phyloP scores from a whole-genome alignment of 441 rosid genomes.

The Francoa sonchifolia region DNA sequence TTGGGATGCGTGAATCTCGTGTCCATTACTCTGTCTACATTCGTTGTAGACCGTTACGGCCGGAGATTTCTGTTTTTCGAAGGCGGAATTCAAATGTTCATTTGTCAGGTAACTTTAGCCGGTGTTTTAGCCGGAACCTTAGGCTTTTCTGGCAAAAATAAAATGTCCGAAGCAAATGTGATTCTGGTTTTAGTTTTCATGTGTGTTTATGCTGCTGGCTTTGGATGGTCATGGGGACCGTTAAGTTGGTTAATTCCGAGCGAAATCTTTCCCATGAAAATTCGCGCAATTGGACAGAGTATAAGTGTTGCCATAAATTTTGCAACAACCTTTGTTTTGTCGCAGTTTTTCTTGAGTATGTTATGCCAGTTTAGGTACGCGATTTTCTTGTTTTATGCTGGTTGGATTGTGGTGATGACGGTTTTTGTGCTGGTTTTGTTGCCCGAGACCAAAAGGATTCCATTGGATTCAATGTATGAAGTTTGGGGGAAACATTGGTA shows the following conservation, averaged over 20 bases:
- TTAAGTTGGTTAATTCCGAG: slow-evolving; percentile 68
- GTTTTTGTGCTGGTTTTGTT: slow-evolving; percentile 39
- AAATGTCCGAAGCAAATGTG: slow-evolving; percentile 34
- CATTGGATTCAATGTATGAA: slow-evolving; percentile 46
- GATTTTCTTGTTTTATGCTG: slow-evolving; percentile 61
- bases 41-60: slow-evolving; percentile 57
- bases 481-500: slow-evolving; percentile 78
- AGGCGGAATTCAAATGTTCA: slow-evolving; percentile 56
- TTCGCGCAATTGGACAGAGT: slow-evolving; percentile 70
- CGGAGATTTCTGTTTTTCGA: slow-evolving; percentile 50
- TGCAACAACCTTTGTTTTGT: slow-evolving; percentile 43
- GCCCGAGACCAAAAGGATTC: slow-evolving; percentile 78
- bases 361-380: slow-evolving; percentile 64
- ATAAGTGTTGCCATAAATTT: slow-evolving; percentile 57
- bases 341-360: slow-evolving; percentile 66
- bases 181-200: slow-evolving; percentile 36
- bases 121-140: slow-evolving; percentile 29
- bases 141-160: slow-evolving; percentile 35
- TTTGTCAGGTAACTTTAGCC: slow-evolving; percentile 65
- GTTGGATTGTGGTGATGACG: slow-evolving; percentile 64
- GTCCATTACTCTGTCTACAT: slow-evolving; percentile 40
- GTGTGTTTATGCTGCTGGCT: slow-evolving; percentile 70
- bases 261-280: slow-evolving; percentile 72
- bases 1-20: slow-evolving; percentile 54
- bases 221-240: slow-evolving; percentile 94